Evolutionary conservation across 2,329 filamentous ascomycete genomes (phyloP), one percentile per base, ranked within the genome.

Genomic region (Cytospora mali): DNA sequence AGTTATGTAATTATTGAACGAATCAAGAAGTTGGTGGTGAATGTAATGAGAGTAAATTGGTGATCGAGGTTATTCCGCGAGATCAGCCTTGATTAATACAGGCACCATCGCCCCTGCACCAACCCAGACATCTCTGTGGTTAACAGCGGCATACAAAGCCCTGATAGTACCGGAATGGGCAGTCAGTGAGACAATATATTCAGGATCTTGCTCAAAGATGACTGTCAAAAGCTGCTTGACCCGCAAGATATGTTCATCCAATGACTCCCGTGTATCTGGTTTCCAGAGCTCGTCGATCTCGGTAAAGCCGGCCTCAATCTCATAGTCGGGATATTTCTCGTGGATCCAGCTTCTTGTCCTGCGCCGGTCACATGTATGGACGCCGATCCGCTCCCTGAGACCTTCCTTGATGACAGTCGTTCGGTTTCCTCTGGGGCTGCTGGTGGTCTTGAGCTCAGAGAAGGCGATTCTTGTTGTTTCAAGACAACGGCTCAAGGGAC

Each of bases 301-400:
- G 0, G 76, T 69, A 53, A 89, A 83, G 0, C 80, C 81, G 0
- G 76, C 71, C 69, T 88, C 85, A 51, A 88, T 77, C 2, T 64
- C 66, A 68, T 80, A 87, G 23, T 68, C 70, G 0, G 84, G 84
- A 65, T 82, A 87, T 33, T 76, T 74, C 16, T 74, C 65, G 1
- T 72, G 72, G 64, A 89, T 85, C 69, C 76, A 80, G 0, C 77
- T 75, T 50, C 75, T 77, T 9, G 75, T 71, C 55, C 79, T 80
- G 18, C 86, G 77, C 18, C 82, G 78, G 70, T 89, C 85, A 70
- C 86, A 89, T 0, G 85, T 88, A 70, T 88, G 86, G 59, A 81
- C 76, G 10, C 83, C 85, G 62, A 86, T 79, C 2, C 82, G 80
- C 71, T 89, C 86, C 23, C 87, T 77, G 16, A 88, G 75, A 5